These are phyloP conservation scores for Pyricularia sp. DNA, from an alignment of 2,329 filamentous ascomycete genomes.

Conservation along the genomic window DNA sequence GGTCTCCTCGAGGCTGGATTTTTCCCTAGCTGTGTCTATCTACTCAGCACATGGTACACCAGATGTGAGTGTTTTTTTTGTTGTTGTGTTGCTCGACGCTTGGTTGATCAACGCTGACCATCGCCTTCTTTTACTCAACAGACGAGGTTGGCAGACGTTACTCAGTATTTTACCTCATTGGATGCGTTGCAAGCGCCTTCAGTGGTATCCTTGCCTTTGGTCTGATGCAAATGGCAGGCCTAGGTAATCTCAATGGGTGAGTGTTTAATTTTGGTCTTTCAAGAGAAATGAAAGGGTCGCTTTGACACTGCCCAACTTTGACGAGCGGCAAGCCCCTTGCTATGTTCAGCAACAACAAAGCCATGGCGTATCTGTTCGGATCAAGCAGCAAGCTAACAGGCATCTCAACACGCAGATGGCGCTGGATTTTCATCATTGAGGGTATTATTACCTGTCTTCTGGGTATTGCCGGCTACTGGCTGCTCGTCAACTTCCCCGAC, in stretches of 20 bases:
- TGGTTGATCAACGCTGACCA: background rate
- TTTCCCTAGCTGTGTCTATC: constrained; percentile 61
- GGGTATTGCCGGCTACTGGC: constrained; percentile 40
- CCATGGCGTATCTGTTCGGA: background rate
- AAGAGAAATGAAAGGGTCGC: background rate
- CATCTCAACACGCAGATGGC: constrained; percentile 34
- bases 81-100: background rate
- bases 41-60: constrained; percentile 67
- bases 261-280: background rate
- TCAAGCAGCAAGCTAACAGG: background rate
- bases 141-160: constrained; percentile 64
- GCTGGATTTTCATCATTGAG: constrained; percentile 56
- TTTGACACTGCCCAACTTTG: background rate
- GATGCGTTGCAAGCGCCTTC: constrained; percentile 56
- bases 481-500: constrained; percentile 57
- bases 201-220: constrained; percentile 63
- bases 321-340: background rate
- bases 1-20: constrained; percentile 62
- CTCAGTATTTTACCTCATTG: constrained; percentile 59
- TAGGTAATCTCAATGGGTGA: constrained; percentile 29
- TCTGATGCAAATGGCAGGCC: constrained; percentile 54
- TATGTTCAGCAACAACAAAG: background rate
- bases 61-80: constrained; percentile 35
- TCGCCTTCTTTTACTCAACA: constrained; percentile 10
- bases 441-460: constrained; percentile 45